Base-by-base conservation (phyloP, 345 rosid species). In the Aquilaria malaccensis region DNA sequence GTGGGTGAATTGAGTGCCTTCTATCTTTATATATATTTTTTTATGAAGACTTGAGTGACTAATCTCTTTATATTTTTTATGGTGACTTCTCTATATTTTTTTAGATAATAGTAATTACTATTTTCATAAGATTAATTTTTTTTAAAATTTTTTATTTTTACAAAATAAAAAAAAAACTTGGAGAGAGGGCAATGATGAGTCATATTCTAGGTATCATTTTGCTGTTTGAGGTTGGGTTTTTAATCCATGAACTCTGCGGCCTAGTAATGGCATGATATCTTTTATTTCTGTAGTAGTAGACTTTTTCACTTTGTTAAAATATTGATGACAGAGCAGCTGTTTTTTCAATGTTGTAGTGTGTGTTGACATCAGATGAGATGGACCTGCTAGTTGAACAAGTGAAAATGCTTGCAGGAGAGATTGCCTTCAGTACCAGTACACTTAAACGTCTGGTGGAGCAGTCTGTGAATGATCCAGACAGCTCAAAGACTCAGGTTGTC, bases 321-420 rank as follows among this genome's bases (percentile, higher is more conserved):
- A 5, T 37, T 37, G 43, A 37, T 37, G 43, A 37, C 43, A 57
- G 56, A 50, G 51, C 29, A 50, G 50, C 29, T 5, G 22, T 50
- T 58, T 22, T 55, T 55, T 33, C 49, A 14, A 59, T 60, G 60
- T 62, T 73, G 32, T 72, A 92, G 99, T 91, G 81, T 55, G 81
- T 71, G 74, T 74, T 91, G 76, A 73, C 96, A 11, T 80, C 91
- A 31, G 98, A 95, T 78, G 91, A 95, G 85, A 88, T 86, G 78
- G 99, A 95, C 64, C 99, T 95, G 72, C 83, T 91, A 11, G 94
- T 85, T 52, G 98, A 95, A 83, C 99, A 95, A 78, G 98, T 91
- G 52, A 95, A 95, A 79, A 88, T 95, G 97, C 94, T 91, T 72
- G 98, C 99, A 59, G 99, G 87, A 68, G 99, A 95, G 78, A 82